phyloP scores from a whole-genome alignment of 371 early-diverging fungal genomes.

The Saksenaea oblongispora region DNA sequence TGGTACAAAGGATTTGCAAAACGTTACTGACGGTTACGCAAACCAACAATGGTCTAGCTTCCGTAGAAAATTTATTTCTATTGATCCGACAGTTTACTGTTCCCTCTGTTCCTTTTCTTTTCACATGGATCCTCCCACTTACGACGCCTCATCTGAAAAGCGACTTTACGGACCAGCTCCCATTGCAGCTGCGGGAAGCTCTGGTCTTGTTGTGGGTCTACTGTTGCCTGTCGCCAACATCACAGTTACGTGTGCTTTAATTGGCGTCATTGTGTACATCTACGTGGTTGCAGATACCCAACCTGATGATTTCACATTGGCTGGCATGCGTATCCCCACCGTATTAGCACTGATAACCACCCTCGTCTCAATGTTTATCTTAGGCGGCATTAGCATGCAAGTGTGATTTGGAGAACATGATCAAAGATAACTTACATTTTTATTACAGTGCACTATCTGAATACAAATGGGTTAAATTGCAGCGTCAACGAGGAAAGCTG shows the following conservation, averaged over 20 bases:
- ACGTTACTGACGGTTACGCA: neutral
- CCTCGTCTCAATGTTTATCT: slow-evolving; percentile 10
- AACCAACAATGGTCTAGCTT: neutral
- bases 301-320: slow-evolving; percentile 7
- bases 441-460: slow-evolving; percentile 19
- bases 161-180: neutral
- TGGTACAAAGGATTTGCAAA: neutral
- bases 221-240: neutral
- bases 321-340: slow-evolving; percentile 14
- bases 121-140: neutral
- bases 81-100: neutral
- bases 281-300: slow-evolving; percentile 7
- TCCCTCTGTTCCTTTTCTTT: neutral
- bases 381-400: slow-evolving; percentile 16
- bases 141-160: neutral
- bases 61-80: neutral
- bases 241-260: neutral
- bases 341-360: slow-evolving; percentile 15
- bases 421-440: neutral
- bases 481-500: slow-evolving; percentile 12
- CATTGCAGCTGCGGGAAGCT: neutral
- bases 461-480: slow-evolving; percentile 23
- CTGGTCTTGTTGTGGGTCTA: neutral
- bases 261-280: neutral
- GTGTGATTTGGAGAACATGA: neutral